Evolutionary conservation across 441 rosid genomes (phyloP).

Genomic region (Bruguiera hainesii): DNA sequence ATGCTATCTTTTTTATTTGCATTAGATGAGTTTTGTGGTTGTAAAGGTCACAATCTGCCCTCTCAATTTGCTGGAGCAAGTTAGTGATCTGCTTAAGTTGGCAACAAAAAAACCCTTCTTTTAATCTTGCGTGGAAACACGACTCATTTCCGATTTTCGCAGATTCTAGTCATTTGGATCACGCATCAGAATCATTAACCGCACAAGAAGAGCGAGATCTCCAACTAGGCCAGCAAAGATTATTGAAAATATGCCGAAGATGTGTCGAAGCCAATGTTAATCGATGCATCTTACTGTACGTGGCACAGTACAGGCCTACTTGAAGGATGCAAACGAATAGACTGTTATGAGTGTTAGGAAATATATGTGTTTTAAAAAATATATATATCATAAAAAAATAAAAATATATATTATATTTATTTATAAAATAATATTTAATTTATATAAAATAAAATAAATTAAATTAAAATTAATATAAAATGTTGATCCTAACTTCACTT

Average conservation of each 20-base stretch:
- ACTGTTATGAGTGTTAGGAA: constrained; percentile 16
- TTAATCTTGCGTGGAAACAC: constrained; percentile 65
- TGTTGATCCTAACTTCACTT: no score
- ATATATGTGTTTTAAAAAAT: no score
- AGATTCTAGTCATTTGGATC: constrained; percentile 58
- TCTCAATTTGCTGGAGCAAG: constrained; percentile 40
- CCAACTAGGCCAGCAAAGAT: constrained; percentile 40
- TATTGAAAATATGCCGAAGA: constrained; percentile 40
- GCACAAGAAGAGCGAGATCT: constrained; percentile 54
- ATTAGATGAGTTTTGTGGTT: constrained; percentile 61
- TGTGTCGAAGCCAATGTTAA: constrained; percentile 44
- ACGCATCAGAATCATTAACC: constrained; percentile 56
- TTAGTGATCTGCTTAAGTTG: constrained; percentile 70
- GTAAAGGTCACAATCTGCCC: constrained; percentile 67
- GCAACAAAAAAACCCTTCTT: constrained; percentile 58
- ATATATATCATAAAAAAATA: no score
- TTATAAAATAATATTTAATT: no score
- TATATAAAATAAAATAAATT: no score
- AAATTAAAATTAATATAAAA: no score
- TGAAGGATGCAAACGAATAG: constrained; percentile 73
- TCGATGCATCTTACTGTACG: constrained; percentile 65
- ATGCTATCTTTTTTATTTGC: background rate
- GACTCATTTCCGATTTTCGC: constrained; percentile 58
- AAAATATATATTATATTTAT: no score
- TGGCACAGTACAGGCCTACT: constrained; percentile 68